Base-by-base conservation (phyloP, 169 alveolate species). In the Cryptosporidium parvum region DNA sequence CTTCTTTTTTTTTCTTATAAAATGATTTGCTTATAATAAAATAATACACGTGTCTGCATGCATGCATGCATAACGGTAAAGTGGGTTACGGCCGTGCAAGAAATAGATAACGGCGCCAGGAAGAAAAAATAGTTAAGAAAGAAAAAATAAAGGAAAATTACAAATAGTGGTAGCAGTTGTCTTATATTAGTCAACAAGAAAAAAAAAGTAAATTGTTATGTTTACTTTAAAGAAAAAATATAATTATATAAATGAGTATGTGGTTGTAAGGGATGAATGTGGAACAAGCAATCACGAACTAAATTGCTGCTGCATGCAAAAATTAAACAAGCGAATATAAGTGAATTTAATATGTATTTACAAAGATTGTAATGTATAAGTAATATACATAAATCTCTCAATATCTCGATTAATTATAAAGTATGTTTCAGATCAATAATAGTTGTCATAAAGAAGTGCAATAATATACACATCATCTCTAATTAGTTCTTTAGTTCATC, bases 401-500 rank as follows among this genome's bases (percentile, higher is more conserved):
- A 56, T 56, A 7, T 56, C 35, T 56, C 35, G 67, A 56, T 56
- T 56, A 56, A 23, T 56, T 56, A 56, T 56, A 56, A 7, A n/a
- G 2, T 56, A 21, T 23, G 37, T 48, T 48, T 48, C 9, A 16
- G 56, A 14, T n/a, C 16, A 48, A 48, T 48, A 48, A 14, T 48
- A 48, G 56, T 21, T 48, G 56, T 3, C 21, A 48, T 48, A 48
- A 48, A 16, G 23, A 48, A 48, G 56, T 48, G 56, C 12, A 48
- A 2, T 48, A 42, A 42, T 12, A 48, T 31, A 12, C 23, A 65
- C 29, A 26, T 65, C 52, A 5, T 29, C 51, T 29, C 18, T 31
- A 16, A 65, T 35, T 51, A 35, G 65, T 71, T 71, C 69, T 71
- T 71, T 0, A 71, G 33, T 31, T 71, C 85, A 16, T 71, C 85